Percentiles rank a stretch among this genome's conserved stretches.
Evolutionary conservation across 1,284 basidiomycete species (phyloP).

Genomic region (Calocybe gambosa): DNA sequence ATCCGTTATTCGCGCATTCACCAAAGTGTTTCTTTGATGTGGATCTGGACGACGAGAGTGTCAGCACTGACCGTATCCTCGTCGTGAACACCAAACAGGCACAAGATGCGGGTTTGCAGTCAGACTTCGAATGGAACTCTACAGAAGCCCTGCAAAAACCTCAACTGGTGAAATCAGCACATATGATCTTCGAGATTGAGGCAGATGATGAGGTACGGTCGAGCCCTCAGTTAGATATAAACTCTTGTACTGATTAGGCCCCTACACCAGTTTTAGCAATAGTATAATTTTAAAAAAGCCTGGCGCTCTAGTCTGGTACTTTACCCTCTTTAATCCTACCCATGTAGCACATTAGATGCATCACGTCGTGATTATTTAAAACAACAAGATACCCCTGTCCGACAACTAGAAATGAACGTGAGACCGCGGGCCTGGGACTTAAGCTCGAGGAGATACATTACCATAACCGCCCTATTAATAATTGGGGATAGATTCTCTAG

Average conservation of each 20-base stretch:
- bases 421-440: no score
- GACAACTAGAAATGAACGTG: no score
- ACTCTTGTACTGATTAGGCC: background rate
- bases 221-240: background rate
- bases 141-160: background rate
- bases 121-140: constrained; percentile 10
- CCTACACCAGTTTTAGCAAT: background rate
- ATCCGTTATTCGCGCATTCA: constrained; percentile 13
- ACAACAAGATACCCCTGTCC: no score
- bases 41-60: background rate
- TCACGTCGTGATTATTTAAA: no score
- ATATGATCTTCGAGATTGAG: background rate
- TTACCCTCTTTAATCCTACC: background rate
- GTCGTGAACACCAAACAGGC: constrained; percentile 5
- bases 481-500: no score
- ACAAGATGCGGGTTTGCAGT: constrained; percentile 5
- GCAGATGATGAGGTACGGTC: constrained; percentile 3
- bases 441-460: no score
- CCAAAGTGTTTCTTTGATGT: constrained; percentile 7
- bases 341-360: background rate
- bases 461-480: no score
- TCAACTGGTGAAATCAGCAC: constrained; percentile 2
- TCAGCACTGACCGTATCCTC: constrained; percentile 1
- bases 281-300: background rate
- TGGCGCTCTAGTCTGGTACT: background rate